A percentile compares a stretch with the other conserved stretches of the same genome.
Evolutionary conservation across 2,329 filamentous ascomycete genomes (phyloP).

Genomic region (Aspergillus ruber): DNA sequence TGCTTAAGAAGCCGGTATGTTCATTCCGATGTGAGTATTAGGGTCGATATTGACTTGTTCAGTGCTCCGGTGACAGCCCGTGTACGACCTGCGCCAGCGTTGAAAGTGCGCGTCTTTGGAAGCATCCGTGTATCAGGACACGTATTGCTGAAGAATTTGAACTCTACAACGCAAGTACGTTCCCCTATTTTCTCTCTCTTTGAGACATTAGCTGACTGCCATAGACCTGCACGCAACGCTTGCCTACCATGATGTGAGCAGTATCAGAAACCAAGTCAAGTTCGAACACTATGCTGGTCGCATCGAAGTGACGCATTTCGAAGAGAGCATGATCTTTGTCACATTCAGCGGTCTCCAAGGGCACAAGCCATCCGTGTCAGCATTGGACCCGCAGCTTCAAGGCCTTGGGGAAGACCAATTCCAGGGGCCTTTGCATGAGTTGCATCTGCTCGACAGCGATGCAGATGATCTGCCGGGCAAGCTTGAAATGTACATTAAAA

Average conservation of each 20-base stretch:
- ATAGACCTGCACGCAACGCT: constrained; percentile 46
- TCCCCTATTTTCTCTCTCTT: background rate
- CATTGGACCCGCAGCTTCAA: constrained; percentile 37
- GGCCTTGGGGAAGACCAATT: constrained; percentile 35
- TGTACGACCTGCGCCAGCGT: constrained; percentile 54
- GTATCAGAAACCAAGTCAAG: constrained; percentile 43
- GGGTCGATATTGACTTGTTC: background rate
- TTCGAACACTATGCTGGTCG: constrained; percentile 45
- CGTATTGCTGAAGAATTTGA: constrained; percentile 54
- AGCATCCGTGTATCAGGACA: constrained; percentile 53
- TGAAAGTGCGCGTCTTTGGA: constrained; percentile 57
- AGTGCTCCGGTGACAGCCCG: constrained; percentile 54
- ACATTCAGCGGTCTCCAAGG: constrained; percentile 41
- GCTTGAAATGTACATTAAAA: constrained; percentile 50
- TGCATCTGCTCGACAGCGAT: constrained; percentile 47
- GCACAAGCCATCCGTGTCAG: constrained; percentile 30
- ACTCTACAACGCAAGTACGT: constrained; percentile 48
- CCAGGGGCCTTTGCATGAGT: constrained; percentile 30
- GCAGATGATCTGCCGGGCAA: constrained; percentile 46
- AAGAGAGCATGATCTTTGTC: constrained; percentile 42
- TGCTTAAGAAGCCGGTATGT: constrained; percentile 55
- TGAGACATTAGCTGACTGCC: constrained; percentile 13
- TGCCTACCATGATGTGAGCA: constrained; percentile 46
- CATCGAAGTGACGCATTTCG: constrained; percentile 53
- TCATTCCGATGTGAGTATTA: background rate